These are phyloP conservation scores for Isochrysis galbana DNA, from an alignment of 78 protist genomes.

Conservation along the genomic window DNA sequence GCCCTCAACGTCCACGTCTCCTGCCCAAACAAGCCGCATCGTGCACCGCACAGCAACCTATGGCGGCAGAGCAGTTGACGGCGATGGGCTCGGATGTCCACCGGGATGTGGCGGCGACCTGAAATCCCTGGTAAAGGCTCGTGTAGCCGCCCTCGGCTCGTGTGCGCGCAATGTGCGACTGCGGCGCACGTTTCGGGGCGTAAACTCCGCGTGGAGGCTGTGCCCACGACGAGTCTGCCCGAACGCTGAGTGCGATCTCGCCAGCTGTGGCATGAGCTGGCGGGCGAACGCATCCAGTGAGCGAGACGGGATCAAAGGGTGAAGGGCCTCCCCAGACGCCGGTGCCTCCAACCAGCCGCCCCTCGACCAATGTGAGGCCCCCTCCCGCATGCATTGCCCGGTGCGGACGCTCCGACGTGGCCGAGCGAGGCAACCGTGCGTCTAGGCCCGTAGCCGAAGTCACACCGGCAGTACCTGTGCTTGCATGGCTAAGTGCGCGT, in stretches of 20 bases:
- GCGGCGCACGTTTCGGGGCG: background rate
- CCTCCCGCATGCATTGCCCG: no score
- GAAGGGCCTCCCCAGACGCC: background rate
- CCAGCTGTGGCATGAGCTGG: no score
- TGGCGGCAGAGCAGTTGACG: background rate
- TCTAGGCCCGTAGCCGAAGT: no score
- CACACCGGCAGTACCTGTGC: background rate
- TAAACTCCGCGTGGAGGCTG: background rate
- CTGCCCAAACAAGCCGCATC: no score
- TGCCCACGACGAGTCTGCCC: background rate
- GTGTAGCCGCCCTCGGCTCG: background rate
- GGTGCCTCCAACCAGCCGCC: background rate
- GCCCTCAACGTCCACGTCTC: no score
- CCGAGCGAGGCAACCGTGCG: no score
- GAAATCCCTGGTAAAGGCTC: background rate
- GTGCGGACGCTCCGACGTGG: no score
- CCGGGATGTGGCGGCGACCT: background rate
- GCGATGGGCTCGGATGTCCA: background rate
- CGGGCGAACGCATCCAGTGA: background rate
- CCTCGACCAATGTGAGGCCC: background rate
- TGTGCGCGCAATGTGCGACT: background rate
- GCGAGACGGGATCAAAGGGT: background rate
- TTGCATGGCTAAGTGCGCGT: background rate
- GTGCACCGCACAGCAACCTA: background rate
- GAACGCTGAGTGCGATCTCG: background rate